A percentile compares a stretch with the other conserved stretches of the same genome.
phyloP scores from a whole-genome alignment of 169 alveolate species.

The Blepharisma undulans region DNA sequence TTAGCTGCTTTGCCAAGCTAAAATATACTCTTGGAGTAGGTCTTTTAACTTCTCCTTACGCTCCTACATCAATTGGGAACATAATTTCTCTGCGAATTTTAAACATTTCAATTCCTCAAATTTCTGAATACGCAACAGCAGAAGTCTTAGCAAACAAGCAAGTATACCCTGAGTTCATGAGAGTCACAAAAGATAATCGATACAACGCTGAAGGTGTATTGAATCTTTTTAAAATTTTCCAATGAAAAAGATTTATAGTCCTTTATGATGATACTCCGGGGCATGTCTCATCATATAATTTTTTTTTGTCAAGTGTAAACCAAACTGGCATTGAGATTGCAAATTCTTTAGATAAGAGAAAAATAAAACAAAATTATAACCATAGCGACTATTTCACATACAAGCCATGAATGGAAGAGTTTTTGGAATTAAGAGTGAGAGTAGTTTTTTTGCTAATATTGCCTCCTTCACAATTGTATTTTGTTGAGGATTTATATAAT shows the following conservation, averaged over 20 bases:
- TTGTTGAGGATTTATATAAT: background rate
- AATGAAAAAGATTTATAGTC: background rate
- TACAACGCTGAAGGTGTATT: background rate
- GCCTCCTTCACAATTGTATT: background rate
- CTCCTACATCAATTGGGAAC: background rate
- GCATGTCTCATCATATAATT: no score
- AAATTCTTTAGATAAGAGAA: background rate
- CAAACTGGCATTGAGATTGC: background rate
- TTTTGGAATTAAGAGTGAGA: background rate
- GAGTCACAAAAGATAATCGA: background rate
- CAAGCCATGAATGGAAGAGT: background rate
- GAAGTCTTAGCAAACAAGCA: background rate
- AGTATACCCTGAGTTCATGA: background rate
- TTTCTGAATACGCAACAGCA: background rate
- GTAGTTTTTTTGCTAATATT: background rate
- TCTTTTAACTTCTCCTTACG: background rate
- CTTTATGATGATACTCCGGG: background rate
- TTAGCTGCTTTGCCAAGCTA: background rate
- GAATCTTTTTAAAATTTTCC: background rate
- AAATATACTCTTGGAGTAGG: background rate
- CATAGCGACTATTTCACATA: background rate
- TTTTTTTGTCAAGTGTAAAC: background rate
- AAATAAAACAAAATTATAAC: background rate
- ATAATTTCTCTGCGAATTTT: background rate
- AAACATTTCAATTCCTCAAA: background rate